phyloP scores from a whole-genome alignment of 2,329 filamentous ascomycete species.

The Colletotrichum tabaci region DNA sequence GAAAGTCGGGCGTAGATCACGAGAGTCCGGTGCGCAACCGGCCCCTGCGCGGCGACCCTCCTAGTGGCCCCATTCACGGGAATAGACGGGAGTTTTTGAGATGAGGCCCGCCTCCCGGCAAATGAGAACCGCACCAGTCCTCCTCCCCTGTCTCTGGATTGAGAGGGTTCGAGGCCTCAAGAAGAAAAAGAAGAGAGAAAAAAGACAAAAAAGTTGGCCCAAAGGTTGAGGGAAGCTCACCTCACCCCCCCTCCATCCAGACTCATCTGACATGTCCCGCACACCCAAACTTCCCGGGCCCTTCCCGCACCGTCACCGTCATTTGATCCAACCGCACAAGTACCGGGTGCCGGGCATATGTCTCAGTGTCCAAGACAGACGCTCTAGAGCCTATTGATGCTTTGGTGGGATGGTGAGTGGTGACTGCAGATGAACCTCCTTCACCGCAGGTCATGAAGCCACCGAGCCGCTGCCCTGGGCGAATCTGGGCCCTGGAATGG shows the following conservation, averaged over 20 bases:
- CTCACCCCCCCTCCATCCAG: slow-evolving; percentile 2
- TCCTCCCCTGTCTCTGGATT: not conserved
- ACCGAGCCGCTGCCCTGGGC: not conserved
- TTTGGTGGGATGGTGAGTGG: not conserved
- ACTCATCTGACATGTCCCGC: slow-evolving; percentile 33
- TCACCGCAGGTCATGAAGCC: slow-evolving; percentile 41
- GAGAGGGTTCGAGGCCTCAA: not conserved
- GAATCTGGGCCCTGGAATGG: slow-evolving; percentile 4
- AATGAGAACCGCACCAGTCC: slow-evolving; percentile 8
- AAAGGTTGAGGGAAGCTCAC: not conserved
- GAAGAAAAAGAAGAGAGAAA: too few relatives aligned
- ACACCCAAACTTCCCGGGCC: slow-evolving; percentile 36
- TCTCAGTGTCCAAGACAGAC: slow-evolving; percentile 34
- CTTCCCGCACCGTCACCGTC: slow-evolving; percentile 39
- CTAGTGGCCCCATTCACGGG: slow-evolving; percentile 21
- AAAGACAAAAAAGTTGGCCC: not conserved
- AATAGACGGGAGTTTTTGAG: slow-evolving; percentile 36
- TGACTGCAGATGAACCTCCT: slow-evolving; percentile 13
- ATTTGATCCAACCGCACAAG: slow-evolving; percentile 37
- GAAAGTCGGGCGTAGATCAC: slow-evolving; percentile 15
- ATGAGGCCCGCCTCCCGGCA: slow-evolving; percentile 17
- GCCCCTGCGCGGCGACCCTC: slow-evolving; percentile 3
- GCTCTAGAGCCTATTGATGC: not conserved
- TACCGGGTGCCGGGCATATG: slow-evolving; percentile 31
- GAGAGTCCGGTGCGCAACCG: slow-evolving; percentile 23